A percentile compares a stretch with the other conserved stretches of the same genome.
Evolutionary conservation across 2,329 filamentous ascomycete genomes (phyloP).

Genomic region (Aspergillus flavus): DNA sequence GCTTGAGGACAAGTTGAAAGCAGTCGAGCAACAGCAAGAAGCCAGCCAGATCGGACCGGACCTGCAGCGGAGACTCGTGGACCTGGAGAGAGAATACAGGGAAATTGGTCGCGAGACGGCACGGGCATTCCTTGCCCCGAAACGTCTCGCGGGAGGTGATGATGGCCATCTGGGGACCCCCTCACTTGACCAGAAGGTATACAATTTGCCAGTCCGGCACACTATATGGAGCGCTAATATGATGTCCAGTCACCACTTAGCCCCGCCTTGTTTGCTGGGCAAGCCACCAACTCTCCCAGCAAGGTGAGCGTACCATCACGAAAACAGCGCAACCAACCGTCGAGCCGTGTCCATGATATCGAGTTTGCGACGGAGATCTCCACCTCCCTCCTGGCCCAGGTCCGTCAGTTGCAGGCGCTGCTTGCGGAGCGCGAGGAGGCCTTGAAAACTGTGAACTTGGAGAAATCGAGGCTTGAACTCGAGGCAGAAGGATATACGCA

Average conservation of each 20-base stretch:
- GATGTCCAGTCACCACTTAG: conserved; percentile 65
- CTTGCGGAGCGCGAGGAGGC: conserved; percentile 87
- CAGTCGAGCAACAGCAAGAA: conserved; percentile 76
- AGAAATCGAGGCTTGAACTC: conserved; percentile 78
- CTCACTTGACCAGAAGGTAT: conserved; percentile 51
- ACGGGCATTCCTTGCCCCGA: conserved; percentile 82
- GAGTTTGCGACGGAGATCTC: conserved; percentile 99
- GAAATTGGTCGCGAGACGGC: conserved; percentile 89
- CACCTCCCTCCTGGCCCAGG: conserved; percentile 89
- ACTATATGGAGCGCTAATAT: neutral
- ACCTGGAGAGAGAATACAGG: conserved; percentile 93
- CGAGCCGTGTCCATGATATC: conserved; percentile 89
- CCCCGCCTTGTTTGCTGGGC: conserved; percentile 78
- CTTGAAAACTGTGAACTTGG: conserved; percentile 71
- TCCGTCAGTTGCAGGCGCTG: conserved; percentile 83
- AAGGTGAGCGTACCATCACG: conserved; percentile 86
- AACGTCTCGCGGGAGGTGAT: conserved; percentile 74
- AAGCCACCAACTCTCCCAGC: conserved; percentile 81
- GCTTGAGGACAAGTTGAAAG: conserved; percentile 76
- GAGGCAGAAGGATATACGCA: conserved; percentile 79
- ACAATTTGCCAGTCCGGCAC: neutral
- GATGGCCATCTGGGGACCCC: conserved; percentile 48
- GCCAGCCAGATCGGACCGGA: conserved; percentile 81
- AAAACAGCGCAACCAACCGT: conserved; percentile 86
- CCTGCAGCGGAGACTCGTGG: conserved; percentile 76